Conservation (phyloP, 2,329 filamentous ascomycete species). For the Verticillium zaregamsianum region DNA sequence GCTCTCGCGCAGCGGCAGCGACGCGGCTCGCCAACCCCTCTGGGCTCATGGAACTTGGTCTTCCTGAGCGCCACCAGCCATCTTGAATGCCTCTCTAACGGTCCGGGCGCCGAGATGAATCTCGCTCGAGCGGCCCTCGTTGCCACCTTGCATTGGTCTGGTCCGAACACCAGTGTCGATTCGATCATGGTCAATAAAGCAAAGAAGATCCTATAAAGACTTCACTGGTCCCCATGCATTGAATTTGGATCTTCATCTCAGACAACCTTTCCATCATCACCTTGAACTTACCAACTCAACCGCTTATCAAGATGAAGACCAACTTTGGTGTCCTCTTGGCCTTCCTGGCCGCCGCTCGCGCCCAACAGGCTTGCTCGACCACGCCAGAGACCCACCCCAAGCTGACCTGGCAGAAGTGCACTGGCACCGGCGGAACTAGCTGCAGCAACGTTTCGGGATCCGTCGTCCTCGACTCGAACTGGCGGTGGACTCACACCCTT, state of each 20-base stretch:
- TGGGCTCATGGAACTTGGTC: not conserved
- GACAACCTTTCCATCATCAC: not conserved
- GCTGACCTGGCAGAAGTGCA: slow-evolving; percentile 51
- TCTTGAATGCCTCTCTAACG: not conserved
- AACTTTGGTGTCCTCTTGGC: slow-evolving; percentile 28
- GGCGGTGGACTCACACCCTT: slow-evolving; percentile 54
- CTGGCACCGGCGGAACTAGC: slow-evolving; percentile 32
- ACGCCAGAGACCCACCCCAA: slow-evolving; percentile 47
- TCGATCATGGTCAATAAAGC: not conserved
- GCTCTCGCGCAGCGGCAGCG: not conserved
- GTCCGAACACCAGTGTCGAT: not conserved
- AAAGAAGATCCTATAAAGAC: not conserved
- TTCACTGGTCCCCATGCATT: not conserved
- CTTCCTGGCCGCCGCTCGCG: slow-evolving; percentile 37
- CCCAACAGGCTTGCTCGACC: slow-evolving; percentile 47
- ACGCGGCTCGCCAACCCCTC: not conserved
- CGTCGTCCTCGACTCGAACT: slow-evolving; percentile 56
- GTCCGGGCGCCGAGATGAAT: not conserved
- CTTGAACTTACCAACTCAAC: not conserved
- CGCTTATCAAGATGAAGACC: slow-evolving; percentile 21
- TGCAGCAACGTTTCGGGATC: slow-evolving; percentile 46
- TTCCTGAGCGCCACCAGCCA: not conserved
- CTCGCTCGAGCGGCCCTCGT: slow-evolving; percentile 1
- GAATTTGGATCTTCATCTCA: not conserved
- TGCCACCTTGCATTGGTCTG: not conserved